Evolutionary conservation across 352 stramenopile species (phyloP).

Genomic region (Lagenidium giganteum): DNA sequence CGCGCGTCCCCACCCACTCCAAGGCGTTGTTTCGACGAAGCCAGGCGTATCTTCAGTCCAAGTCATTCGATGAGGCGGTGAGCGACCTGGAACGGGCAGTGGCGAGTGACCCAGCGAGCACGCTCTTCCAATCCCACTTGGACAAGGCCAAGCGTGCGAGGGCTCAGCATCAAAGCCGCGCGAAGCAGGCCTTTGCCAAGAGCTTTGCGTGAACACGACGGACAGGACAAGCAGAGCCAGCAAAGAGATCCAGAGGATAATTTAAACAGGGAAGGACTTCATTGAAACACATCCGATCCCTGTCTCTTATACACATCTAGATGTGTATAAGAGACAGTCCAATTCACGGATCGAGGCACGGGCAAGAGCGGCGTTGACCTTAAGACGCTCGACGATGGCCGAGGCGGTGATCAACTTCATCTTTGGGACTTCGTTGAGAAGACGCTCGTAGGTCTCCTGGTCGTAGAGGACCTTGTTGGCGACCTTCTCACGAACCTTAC

Average conservation of each 20-base stretch:
- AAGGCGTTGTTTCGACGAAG: constrained; percentile 69
- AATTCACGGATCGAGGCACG: constrained; percentile 89
- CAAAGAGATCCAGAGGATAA: too few relatives aligned
- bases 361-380: constrained; percentile 98
- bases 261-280: too few relatives aligned
- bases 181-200: constrained; percentile 13
- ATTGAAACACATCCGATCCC: too few relatives aligned
- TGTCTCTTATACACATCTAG: too few relatives aligned
- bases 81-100: constrained; percentile 36
- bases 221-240: too few relatives aligned
- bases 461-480: constrained; percentile 99
- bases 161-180: constrained; percentile 8
- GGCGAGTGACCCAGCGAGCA: constrained; percentile 36
- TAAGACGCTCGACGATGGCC: constrained; percentile 98
- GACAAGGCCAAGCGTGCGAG: constrained; percentile 8
- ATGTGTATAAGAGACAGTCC: constrained; percentile 11
- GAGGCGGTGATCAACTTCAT: constrained; percentile 99
- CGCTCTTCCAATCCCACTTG: constrained; percentile 13
- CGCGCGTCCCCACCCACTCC: constrained; percentile 31
- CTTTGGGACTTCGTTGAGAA: constrained; percentile 98
- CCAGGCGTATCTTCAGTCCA: constrained; percentile 46
- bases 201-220: constrained; percentile 4
- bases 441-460: constrained; percentile 98
- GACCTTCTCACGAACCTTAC: constrained; percentile 99
- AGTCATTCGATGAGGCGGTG: constrained; percentile 52